Base-by-base conservation (phyloP, 768 basidiomycete genomes). In the Termitomyces sp. region DNA sequence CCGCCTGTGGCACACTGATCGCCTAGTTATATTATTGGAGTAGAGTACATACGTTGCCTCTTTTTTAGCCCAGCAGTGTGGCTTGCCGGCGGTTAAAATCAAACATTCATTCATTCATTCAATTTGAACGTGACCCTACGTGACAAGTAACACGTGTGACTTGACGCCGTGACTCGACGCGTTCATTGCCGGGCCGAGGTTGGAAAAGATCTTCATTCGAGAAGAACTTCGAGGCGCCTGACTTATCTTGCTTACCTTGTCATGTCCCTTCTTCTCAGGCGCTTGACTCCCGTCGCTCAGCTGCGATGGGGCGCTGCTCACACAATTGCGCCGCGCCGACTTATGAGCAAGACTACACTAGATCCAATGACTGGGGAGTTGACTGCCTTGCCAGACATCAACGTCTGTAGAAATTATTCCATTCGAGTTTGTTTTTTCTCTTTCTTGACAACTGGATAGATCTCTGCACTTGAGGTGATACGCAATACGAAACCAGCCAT, bases 401-500 rank as follows among this genome's bases (percentile, higher is more conserved):
- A 75, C 48, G 74, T 74, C 37, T 41, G 66, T 64, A 35, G 35
- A 45, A 44, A 21, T 7, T 38, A 38, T 17, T 43, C 43, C 37
- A 4, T 51, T 40, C 48, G 38, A 19, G 43, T 26, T 4, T 34
- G 10, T 21, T n/a, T 24, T 21, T 22, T 30, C 38, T 26, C 3
- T 28, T 51, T 11, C 9, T 46, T 45, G 42, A 44, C 21, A 5
- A 7, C 19, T 28, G 19, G 22, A 38, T 42, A 90, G 87, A 74
- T 78, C 43, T 76, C 77, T 1, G 67, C 70, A 42, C 77, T 90
- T 41, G 71, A 81, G 57, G 62, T 88, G 24, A 70, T 65, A 10
- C 69, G 66, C 46, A 85, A 75, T 32, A 19, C 67, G 21, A 77
- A 73, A 26, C 90, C 88, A 0, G 82, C 81, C 59, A 69, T 77